These are phyloP conservation scores for Chionographis japonica DNA, from an alignment of 106 monocot species.

Conservation along the genomic window DNA sequence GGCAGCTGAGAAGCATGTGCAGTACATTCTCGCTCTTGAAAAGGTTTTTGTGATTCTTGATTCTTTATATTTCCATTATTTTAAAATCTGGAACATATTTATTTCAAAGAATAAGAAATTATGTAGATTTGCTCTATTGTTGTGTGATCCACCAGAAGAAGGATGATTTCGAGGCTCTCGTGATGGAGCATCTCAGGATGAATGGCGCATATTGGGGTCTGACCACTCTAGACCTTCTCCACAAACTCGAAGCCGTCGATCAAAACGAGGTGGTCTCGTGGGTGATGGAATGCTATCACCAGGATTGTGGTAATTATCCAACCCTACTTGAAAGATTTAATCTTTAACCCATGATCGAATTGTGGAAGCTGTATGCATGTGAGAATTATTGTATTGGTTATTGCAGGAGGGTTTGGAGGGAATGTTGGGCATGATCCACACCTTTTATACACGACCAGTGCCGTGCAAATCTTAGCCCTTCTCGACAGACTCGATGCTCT, in stretches of 20 bases:
- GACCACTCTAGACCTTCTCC: constrained; percentile 83
- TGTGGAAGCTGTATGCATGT: too few relatives aligned
- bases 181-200: constrained; percentile 82
- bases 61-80: not conserved
- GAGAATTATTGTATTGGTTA: not conserved
- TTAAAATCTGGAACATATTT: not conserved
- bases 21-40: constrained; percentile 74
- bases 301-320: constrained; percentile 41
- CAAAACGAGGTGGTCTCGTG: constrained; percentile 63
- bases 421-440: constrained; percentile 92
- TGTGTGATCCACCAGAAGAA: constrained; percentile 44
- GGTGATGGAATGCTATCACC: constrained; percentile 73
- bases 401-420: constrained; percentile 84
- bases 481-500: constrained; percentile 64
- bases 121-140: not conserved
- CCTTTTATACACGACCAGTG: constrained; percentile 76
- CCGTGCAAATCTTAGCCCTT: constrained; percentile 85
- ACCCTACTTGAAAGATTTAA: not conserved
- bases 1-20: constrained; percentile 65
- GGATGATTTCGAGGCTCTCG: constrained; percentile 71
- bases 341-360: not conserved
- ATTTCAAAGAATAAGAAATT: not conserved
- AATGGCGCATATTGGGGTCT: constrained; percentile 97
- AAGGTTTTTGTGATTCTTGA: constrained; percentile 38
- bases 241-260: constrained; percentile 57